Base-by-base conservation (phyloP, 768 basidiomycete genomes). In the Lactarius indigo region DNA sequence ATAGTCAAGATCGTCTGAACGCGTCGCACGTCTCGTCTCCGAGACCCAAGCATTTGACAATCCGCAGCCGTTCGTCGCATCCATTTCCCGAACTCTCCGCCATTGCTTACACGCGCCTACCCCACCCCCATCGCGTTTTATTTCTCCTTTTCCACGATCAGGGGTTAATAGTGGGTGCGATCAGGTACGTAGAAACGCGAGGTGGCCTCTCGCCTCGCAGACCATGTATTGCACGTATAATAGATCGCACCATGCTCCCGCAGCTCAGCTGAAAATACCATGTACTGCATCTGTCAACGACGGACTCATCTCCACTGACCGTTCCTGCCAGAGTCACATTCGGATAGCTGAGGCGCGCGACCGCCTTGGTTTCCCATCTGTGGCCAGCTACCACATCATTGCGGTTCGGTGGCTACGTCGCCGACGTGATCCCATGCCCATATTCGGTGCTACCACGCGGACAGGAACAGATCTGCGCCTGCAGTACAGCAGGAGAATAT, bases 381-480 rank as follows among this genome's bases (percentile, higher is more conserved):
- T 47, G 62, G 31, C 69, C 70, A 30, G 68, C 60, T 20, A 59
- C 60, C 6, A 56, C 55, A 56, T 68, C 62, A 57, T 58, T 70
- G 30, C 64, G 66, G 33, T 28, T 59, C 9, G 30, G 39, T 23
- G 69, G 69, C 35, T 70, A 70, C 56, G 59, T 59, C 15, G 64
- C 68, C 3, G 52, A 59, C 30, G 58, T 63, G 8, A 67, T 70
- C 28, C 63, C 59, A 18, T 70, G 64, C 37, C 71, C 71, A 13
- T 69, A 70, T 50, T 68, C 64, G 30, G 65, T 47, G 20, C 68
- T 72, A 2, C 71, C 71, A 35, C 26, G 52, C 13, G 69, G 69
- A 3, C 31, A 69, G 61, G 71, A 69, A 65, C 64, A 68, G 35
- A 66, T 72, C 20, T 69, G 71, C 37, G 65, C 67, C 61, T 61